phyloP scores from a whole-genome alignment of 495 filamentous ascomycete genomes.

The Xylaria flabelliformis region DNA sequence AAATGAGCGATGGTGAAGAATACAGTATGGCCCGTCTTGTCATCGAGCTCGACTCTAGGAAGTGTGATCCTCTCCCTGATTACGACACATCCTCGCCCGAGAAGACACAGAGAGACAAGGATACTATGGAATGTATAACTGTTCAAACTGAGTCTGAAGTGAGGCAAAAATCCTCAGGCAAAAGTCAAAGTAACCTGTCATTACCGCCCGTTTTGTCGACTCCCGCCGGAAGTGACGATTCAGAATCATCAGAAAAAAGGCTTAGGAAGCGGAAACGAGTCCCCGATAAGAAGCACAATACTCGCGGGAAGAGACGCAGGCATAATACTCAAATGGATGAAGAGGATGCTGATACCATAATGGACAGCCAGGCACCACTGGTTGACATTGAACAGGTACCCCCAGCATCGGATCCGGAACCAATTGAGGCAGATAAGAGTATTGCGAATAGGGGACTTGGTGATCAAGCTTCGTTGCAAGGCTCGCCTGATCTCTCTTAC shows the following conservation, averaged over 20 bases:
- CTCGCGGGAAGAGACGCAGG: conserved; percentile 40
- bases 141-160: conserved; percentile 27
- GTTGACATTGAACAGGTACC: not conserved
- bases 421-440: conserved; percentile 18
- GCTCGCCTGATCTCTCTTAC: conserved; percentile 16
- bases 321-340: conserved; percentile 24
- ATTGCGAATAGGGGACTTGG: conserved; percentile 23
- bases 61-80: conserved; percentile 33
- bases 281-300: conserved; percentile 30
- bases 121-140: conserved; percentile 32
- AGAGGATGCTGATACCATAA: conserved; percentile 26
- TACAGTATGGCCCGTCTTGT: conserved; percentile 52
- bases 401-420: not conserved
- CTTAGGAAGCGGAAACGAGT: conserved; percentile 39
- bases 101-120: conserved; percentile 22
- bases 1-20: conserved; percentile 54
- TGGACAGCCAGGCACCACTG: conserved; percentile 28
- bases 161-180: conserved; percentile 15
- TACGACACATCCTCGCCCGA: conserved; percentile 34
- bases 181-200: conserved; percentile 21
- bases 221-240: conserved; percentile 21
- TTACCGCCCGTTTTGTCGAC: conserved; percentile 19
- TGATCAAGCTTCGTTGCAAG: conserved; percentile 4
- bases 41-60: conserved; percentile 51
- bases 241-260: conserved; percentile 31